Evolutionary conservation across 139 green algal genomes (phyloP).

Genomic region (Mesotaenium endlicherianum): DNA sequence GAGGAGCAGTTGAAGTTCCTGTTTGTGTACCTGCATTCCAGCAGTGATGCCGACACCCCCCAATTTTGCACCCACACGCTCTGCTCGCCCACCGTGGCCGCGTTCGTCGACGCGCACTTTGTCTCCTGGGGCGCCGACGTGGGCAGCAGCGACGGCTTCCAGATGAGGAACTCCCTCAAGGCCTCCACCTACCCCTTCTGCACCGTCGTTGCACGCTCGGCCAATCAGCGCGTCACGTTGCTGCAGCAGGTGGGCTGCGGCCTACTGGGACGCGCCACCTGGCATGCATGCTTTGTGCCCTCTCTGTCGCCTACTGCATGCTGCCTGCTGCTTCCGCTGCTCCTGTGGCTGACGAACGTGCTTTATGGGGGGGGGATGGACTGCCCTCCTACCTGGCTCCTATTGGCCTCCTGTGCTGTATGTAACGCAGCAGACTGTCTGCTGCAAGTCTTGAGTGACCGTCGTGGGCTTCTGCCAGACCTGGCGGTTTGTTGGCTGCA

Average conservation of each 20-base stretch:
- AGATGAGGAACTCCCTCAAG: constrained; percentile 34
- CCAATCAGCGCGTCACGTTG: constrained; percentile 16
- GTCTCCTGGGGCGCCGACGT: constrained; percentile 52
- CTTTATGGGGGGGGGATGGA: no score
- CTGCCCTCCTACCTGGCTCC: no score
- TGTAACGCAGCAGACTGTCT: no score
- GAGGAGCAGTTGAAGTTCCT: constrained; percentile 46
- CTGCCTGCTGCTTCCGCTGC: background rate
- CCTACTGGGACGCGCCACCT: no score
- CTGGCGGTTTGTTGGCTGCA: no score
- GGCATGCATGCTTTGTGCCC: no score
- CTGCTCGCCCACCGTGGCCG: background rate
- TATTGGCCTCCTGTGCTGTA: no score
- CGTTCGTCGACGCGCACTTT: constrained; percentile 45
- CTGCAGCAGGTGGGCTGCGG: constrained; percentile 31
- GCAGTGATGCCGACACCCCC: constrained; percentile 39
- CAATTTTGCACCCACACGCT: constrained; percentile 30
- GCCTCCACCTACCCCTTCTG: constrained; percentile 48
- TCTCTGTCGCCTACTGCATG: no score
- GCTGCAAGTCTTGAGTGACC: no score
- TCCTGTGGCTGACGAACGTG: background rate
- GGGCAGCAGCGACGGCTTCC: constrained; percentile 41
- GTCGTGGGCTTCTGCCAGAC: no score
- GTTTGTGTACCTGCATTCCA: constrained; percentile 55
- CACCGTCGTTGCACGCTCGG: constrained; percentile 38